phyloP scores from a whole-genome alignment of 1,139 yeast species.

The Saccharomycopsis hybrid region DNA sequence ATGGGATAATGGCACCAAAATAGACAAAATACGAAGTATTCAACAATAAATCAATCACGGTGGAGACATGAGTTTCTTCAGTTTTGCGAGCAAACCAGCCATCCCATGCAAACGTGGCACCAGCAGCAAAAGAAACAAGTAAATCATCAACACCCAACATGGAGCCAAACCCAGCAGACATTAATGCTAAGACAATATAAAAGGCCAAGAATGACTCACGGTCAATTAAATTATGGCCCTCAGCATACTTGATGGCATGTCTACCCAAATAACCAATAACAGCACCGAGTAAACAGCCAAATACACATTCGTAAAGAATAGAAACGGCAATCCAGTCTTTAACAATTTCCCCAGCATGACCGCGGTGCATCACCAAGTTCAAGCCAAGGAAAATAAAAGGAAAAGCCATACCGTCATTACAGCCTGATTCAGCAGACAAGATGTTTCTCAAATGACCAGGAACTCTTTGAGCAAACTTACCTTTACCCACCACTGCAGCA shows the following conservation, averaged over 20 bases:
- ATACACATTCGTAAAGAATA: conserved; percentile 77
- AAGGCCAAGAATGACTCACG: conserved; percentile 91
- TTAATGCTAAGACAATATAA: conserved; percentile 76
- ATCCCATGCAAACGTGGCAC: conserved; percentile 95
- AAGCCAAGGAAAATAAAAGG: conserved; percentile 83
- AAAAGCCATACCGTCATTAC: conserved; percentile 98
- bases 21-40: conserved; percentile 88
- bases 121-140: conserved; percentile 90
- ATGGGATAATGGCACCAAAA: conserved; percentile 91
- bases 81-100: conserved; percentile 87
- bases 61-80: conserved; percentile 87
- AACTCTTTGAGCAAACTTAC: conserved; percentile 93
- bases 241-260: conserved; percentile 73
- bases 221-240: conserved; percentile 68
- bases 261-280: conserved; percentile 72
- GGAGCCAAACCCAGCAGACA: conserved; percentile 91
- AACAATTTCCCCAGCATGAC: conserved; percentile 61
- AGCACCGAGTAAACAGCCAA: conserved; percentile 77
- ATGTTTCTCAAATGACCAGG: conserved; percentile 94
- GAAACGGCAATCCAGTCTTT: conserved; percentile 82
- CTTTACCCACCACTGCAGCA: conserved; percentile 96
- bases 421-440: conserved; percentile 89
- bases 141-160: conserved; percentile 90
- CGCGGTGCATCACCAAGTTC: conserved; percentile 59
- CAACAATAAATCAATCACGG: conserved; percentile 78